Base-by-base conservation (phyloP, 768 basidiomycete genomes). In the Termitomyces sp. region DNA sequence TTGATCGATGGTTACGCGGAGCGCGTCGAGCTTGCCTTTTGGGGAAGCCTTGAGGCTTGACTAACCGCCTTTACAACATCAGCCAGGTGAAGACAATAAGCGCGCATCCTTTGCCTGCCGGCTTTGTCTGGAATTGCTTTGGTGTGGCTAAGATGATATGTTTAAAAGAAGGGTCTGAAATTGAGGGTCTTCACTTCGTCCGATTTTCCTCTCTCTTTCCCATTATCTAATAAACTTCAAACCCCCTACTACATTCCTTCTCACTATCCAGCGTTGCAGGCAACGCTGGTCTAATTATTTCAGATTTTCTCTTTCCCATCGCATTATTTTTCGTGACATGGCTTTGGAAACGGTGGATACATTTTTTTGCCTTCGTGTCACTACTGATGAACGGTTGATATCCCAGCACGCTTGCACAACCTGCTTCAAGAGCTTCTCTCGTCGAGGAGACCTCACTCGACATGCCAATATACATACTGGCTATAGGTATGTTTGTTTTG, bases 371-470 rank as follows among this genome's bases (percentile, higher is more conserved):
- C 18, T 46, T 49, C 24, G 28, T n/a, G 24, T 28, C 16, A 34
- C 36, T 16, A 34, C 54, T 44, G 24, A 54, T 39, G 10, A 61
- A 22, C 34, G 47, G 16, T 33, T 47, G 9, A 37, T 37, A 2
- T 9, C n/a, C 36, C n/a, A 79, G 75, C 75, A 68, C 67, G 56
- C 57, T 50, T 83, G 82, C 65, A 36, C 66, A 36, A 60, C 68
- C 53, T 88, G 86, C 70, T 28, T 46, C 5, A 85, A 79, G 62
- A 54, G 63, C 31, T 88, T 89, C 64, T 63, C 68, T 4, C 81
- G 85, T 47, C 81, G 79, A 66, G 80, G 81, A 22, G 88, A 89
- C 65, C 76, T 84, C 37, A 79, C 72, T 44, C 81, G 87, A 58
- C 88, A 90, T 62, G 59, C 73, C 52, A 60, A 66, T 22, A 65